Evolutionary conservation across 257 asterid species (phyloP).

Genomic region (Penstemon newberryi): DNA sequence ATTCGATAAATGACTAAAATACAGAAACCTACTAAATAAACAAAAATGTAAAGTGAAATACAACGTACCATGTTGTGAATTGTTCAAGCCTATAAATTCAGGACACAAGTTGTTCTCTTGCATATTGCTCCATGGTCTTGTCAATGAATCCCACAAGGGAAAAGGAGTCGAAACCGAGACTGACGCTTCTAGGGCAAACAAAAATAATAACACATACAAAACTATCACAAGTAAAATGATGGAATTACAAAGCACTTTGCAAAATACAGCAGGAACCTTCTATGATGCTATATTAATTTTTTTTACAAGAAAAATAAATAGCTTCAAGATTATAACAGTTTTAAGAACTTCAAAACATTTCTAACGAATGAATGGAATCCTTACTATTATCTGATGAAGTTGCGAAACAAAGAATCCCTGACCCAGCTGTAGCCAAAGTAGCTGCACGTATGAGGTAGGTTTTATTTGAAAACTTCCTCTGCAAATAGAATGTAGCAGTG

Average conservation of each 20-base stretch:
- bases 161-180: constrained; percentile 40
- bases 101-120: constrained; percentile 31
- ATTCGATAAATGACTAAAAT: neutral
- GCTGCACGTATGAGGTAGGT: constrained; percentile 43
- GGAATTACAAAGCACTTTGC: neutral
- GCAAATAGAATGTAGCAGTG: constrained; percentile 16
- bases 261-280: neutral
- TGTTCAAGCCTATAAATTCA: constrained; percentile 27
- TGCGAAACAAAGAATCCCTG: constrained; percentile 46
- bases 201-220: neutral
- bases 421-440: constrained; percentile 63
- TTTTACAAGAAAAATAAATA: neutral
- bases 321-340: neutral
- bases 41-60: neutral
- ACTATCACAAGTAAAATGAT: neutral
- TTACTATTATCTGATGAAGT: constrained; percentile 47
- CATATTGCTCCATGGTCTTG: constrained; percentile 45
- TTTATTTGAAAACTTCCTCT: constrained; percentile 47
- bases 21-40: neutral
- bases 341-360: constrained; percentile 6
- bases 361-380: constrained; percentile 1
- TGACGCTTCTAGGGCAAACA: constrained; percentile 37
- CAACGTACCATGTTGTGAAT: constrained; percentile 50
- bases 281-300: neutral
- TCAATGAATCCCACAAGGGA: constrained; percentile 37